Evolutionary conservation across 169 alveolate species (phyloP).

Genomic region (Theileria annulata): DNA sequence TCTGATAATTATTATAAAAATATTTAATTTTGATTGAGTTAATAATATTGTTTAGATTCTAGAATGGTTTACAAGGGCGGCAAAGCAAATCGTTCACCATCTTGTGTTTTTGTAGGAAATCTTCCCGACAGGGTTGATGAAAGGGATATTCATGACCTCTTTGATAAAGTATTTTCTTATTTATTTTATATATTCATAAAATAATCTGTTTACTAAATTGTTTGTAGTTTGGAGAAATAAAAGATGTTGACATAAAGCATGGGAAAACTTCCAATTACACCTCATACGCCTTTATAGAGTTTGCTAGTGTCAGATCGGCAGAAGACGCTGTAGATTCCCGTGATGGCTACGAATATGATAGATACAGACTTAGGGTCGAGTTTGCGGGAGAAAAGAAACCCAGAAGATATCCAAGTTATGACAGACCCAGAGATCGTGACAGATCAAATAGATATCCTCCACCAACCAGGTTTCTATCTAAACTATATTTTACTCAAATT

Average conservation of each 20-base stretch:
- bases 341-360: constrained; percentile 70
- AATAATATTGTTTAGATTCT: background rate
- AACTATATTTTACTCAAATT: background rate
- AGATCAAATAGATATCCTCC: constrained; percentile 29
- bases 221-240: constrained; percentile 73
- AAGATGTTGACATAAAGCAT: constrained; percentile 74
- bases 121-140: constrained; percentile 71
- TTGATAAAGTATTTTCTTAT: constrained; percentile 57
- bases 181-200: background rate
- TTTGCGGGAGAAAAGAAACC: constrained; percentile 72
- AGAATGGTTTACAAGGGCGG: constrained; percentile 69
- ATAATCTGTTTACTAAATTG: background rate
- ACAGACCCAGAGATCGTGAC: constrained; percentile 1
- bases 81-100: constrained; percentile 54
- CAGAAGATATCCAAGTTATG: background rate
- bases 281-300: constrained; percentile 77
- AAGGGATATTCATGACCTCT: constrained; percentile 68
- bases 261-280: constrained; percentile 60
- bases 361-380: constrained; percentile 76
- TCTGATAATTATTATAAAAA: background rate
- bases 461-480: constrained; percentile 21
- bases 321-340: constrained; percentile 76
- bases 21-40: background rate
- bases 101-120: constrained; percentile 73
- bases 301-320: constrained; percentile 66